Percentiles rank a stretch among this genome's conserved stretches.
Evolutionary conservation across 225 moss, liverwort and hornwort genomes (phyloP).

Genomic region (Takakia lepidozioides): DNA sequence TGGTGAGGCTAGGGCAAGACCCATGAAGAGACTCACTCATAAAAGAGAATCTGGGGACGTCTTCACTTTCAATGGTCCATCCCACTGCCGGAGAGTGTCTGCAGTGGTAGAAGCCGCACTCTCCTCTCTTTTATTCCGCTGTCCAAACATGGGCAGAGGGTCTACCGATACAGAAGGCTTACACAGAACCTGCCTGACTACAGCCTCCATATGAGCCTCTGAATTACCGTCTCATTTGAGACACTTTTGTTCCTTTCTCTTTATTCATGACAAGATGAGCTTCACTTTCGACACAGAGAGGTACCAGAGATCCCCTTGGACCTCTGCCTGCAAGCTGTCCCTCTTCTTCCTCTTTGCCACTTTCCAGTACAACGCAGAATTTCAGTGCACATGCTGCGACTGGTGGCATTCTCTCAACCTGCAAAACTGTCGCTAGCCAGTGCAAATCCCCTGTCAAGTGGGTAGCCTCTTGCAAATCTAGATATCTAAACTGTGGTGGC

Average conservation of each 20-base stretch:
- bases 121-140: no score
- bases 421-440: conserved; percentile 19
- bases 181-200: no score
- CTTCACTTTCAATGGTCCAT: no score
- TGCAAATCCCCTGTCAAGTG: conserved; percentile 3
- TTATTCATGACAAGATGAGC: conserved; percentile 34
- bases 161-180: no score
- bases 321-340: conserved; percentile 10
- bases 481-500: conserved; percentile 22
- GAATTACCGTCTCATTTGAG: conserved; percentile 11
- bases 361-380: conserved; percentile 43
- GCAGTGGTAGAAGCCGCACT: no score
- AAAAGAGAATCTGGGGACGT: no score
- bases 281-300: conserved; percentile 44
- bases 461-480: conserved; percentile 18
- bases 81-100: no score
- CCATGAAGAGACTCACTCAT: no score
- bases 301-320: conserved; percentile 35
- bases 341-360: not conserved
- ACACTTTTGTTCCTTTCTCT: conserved; percentile 34
- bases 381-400: conserved; percentile 34
- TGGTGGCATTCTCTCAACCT: conserved; percentile 32
- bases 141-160: no score
- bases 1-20: no score
- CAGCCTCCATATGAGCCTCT: no score